Conservation (phyloP, 2,329 filamentous ascomycete species). For the Botryotinia convoluta region DNA sequence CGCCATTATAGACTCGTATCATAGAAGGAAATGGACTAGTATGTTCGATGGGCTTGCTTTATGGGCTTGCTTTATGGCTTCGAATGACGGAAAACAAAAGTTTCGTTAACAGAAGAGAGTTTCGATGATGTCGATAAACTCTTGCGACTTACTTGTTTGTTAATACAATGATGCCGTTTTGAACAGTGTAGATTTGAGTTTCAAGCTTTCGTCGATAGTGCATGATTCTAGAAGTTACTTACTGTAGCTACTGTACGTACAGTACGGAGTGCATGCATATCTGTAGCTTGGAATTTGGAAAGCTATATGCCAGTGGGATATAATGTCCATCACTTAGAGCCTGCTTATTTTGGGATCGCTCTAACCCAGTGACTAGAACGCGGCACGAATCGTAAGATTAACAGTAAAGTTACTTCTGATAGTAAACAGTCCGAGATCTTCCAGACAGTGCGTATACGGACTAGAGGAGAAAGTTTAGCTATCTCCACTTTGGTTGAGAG, state of each 20-base stretch:
- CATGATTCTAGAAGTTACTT: background rate
- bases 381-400: background rate
- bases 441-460: background rate
- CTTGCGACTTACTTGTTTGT: background rate
- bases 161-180: background rate
- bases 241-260: background rate
- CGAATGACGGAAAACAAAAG: background rate
- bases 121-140: background rate
- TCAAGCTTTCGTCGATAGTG: background rate
- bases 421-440: background rate
- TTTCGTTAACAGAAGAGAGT: background rate
- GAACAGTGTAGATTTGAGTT: background rate
- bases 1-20: background rate
- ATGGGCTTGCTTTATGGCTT: background rate
- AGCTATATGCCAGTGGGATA: constrained; percentile 2
- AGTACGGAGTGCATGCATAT: background rate
- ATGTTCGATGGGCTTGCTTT: background rate
- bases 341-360: background rate
- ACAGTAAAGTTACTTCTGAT: background rate
- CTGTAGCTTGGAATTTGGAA: background rate
- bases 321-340: background rate
- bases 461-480: background rate
- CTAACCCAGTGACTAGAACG: background rate
- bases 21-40: background rate
- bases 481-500: background rate